phyloP scores from a whole-genome alignment of 2,329 filamentous ascomycete genomes.

The Monilinia vaccinii-corymbosi region DNA sequence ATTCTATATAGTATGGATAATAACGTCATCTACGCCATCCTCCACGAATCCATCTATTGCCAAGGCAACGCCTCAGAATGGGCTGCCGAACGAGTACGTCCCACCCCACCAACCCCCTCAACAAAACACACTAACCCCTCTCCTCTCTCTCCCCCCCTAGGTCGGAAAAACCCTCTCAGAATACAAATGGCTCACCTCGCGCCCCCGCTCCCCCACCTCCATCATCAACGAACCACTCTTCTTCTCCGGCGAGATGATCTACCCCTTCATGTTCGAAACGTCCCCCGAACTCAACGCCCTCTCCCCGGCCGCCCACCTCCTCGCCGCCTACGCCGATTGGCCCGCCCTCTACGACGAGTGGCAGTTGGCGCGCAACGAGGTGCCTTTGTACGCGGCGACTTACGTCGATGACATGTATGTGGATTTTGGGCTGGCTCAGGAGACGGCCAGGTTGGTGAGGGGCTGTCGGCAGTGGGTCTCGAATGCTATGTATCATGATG shows the following conservation, averaged over 20 bases:
- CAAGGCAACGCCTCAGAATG: slow-evolving; percentile 59
- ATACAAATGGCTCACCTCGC: slow-evolving; percentile 34
- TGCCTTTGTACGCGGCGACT: slow-evolving; percentile 77
- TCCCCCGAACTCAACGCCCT: slow-evolving; percentile 68
- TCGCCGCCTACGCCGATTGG: slow-evolving; percentile 65
- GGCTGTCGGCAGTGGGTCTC: slow-evolving; percentile 75
- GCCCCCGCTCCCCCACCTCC: slow-evolving; percentile 26
- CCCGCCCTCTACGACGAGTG: slow-evolving; percentile 64
- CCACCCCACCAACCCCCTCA: not conserved
- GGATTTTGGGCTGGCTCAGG: slow-evolving; percentile 61
- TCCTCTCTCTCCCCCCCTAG: not conserved
- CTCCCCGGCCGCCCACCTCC: slow-evolving; percentile 56
- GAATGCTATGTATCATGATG: slow-evolving; percentile 82
- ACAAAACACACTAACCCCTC: not conserved
- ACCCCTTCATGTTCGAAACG: slow-evolving; percentile 72
- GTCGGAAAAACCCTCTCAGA: slow-evolving; percentile 2
- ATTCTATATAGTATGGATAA: not conserved
- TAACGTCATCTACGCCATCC: slow-evolving; percentile 14
- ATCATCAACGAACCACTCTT: slow-evolving; percentile 47
- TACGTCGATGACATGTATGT: slow-evolving; percentile 93
- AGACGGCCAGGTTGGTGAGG: slow-evolving; percentile 66
- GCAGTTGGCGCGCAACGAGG: slow-evolving; percentile 64
- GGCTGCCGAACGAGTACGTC: slow-evolving; percentile 52
- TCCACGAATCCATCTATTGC: slow-evolving; percentile 87
- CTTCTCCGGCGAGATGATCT: slow-evolving; percentile 93